Evolutionary conservation across 768 basidiomycete genomes (phyloP).

Genomic region (Xerocomellus intermedius): DNA sequence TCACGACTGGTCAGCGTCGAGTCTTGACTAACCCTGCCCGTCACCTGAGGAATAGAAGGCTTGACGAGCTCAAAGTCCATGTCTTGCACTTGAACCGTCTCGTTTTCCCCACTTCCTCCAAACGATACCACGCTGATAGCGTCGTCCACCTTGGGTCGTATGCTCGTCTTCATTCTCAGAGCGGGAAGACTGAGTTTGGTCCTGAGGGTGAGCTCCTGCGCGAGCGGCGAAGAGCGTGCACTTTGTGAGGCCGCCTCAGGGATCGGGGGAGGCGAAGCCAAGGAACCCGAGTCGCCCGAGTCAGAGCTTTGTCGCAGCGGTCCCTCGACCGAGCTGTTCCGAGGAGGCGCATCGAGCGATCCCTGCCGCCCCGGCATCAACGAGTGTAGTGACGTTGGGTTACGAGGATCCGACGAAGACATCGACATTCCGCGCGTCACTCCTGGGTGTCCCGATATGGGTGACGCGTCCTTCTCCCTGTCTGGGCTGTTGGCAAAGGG

Average conservation of each 20-base stretch:
- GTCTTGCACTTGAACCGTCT: conserved; percentile 73
- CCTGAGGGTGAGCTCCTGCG: conserved; percentile 40
- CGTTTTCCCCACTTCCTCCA: conserved; percentile 34
- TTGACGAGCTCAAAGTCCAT: conserved; percentile 79
- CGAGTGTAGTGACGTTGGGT: conserved; percentile 9
- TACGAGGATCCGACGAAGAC: conserved; percentile 12
- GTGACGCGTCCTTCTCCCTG: conserved; percentile 22
- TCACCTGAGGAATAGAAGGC: conserved; percentile 49
- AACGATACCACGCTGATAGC: conserved; percentile 27
- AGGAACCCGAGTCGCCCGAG: conserved; percentile 33
- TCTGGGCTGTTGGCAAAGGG: conserved; percentile 10
- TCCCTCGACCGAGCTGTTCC: conserved; percentile 22
- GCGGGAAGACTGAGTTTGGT: conserved; percentile 70
- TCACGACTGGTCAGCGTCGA: conserved; percentile 39
- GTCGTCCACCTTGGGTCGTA: conserved; percentile 32
- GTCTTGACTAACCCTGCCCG: conserved; percentile 54
- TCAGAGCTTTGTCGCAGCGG: conserved; percentile 23
- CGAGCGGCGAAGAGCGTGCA: conserved; percentile 25
- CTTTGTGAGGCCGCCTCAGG: conserved; percentile 37
- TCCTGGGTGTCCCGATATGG: background rate
- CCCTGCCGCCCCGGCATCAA: conserved; percentile 11
- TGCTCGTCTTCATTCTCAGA: conserved; percentile 45
- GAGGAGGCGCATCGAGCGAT: conserved; percentile 20
- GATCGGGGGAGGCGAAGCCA: conserved; percentile 42
- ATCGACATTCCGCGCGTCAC: conserved; percentile 11